Evolutionary conservation across 306 rosid genomes (phyloP).

Genomic region (Cucumis melo): DNA sequence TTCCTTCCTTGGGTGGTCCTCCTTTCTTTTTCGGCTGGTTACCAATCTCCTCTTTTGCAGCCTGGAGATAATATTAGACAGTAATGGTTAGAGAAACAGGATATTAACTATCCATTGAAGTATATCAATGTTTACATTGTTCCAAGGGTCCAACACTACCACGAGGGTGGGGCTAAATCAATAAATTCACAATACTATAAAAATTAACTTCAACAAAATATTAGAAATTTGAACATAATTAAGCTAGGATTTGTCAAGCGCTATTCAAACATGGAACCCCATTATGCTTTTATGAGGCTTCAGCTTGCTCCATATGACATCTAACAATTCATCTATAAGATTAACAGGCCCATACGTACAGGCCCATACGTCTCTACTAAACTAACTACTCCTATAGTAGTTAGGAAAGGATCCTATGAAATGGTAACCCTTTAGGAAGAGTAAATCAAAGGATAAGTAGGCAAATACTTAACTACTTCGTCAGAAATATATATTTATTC

Average conservation of each 20-base stretch:
- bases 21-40: conserved; percentile 65
- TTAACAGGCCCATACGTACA: neutral
- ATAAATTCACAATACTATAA: neutral
- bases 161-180: neutral
- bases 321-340: neutral
- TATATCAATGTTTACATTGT: neutral
- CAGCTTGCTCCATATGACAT: neutral
- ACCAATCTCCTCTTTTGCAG: conserved; percentile 78
- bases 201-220: neutral
- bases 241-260: neutral
- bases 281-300: neutral
- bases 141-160: neutral
- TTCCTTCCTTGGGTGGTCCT: conserved; percentile 70
- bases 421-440: neutral
- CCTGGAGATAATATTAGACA: conserved; percentile 34
- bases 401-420: neutral
- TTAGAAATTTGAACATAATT: neutral
- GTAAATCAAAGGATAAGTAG: neutral
- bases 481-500: neutral
- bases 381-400: neutral
- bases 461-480: neutral
- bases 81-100: neutral
- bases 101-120: neutral
- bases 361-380: neutral
- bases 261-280: neutral